Evolutionary conservation across 108 stramenopile species (phyloP).

Genomic region (Cylindrotheca closterium): DNA sequence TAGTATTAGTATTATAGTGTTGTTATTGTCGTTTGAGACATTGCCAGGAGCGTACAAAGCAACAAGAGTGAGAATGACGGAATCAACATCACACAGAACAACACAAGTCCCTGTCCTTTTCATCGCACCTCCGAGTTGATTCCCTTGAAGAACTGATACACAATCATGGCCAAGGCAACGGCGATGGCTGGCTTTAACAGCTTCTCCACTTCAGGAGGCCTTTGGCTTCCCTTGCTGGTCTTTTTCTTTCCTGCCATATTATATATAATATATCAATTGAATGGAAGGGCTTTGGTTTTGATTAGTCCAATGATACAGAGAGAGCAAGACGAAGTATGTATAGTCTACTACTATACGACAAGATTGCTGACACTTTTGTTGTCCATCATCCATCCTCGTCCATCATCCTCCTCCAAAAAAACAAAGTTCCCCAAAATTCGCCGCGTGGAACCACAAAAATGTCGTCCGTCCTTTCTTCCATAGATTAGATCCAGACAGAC

Average conservation of each 20-base stretch:
- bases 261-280: neutral
- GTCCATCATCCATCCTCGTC: neutral
- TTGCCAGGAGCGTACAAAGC: too few relatives aligned
- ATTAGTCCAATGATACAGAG: too few relatives aligned
- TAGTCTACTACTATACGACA: neutral
- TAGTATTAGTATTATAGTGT: conserved; percentile 11
- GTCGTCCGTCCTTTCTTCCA: too few relatives aligned
- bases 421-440: neutral
- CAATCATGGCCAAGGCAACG: conserved; percentile 63
- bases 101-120: too few relatives aligned
- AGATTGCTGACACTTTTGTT: neutral
- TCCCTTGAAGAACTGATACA: conserved; percentile 75
- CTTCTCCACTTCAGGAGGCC: conserved; percentile 68
- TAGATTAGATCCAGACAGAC: too few relatives aligned
- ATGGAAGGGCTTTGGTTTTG: neutral
- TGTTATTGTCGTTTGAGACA: too few relatives aligned
- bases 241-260: conserved; percentile 17
- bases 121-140: conserved; percentile 50
- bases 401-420: neutral
- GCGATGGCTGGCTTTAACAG: conserved; percentile 72
- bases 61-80: too few relatives aligned
- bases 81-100: too few relatives aligned
- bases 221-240: conserved; percentile 7
- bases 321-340: too few relatives aligned
- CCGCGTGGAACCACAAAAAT: too few relatives aligned